A percentile compares a stretch with the other conserved stretches of the same genome.
These are phyloP conservation scores for Mycosphaerella arachidis DNA, from an alignment of 2,329 filamentous ascomycete species.

Conservation along the genomic window DNA sequence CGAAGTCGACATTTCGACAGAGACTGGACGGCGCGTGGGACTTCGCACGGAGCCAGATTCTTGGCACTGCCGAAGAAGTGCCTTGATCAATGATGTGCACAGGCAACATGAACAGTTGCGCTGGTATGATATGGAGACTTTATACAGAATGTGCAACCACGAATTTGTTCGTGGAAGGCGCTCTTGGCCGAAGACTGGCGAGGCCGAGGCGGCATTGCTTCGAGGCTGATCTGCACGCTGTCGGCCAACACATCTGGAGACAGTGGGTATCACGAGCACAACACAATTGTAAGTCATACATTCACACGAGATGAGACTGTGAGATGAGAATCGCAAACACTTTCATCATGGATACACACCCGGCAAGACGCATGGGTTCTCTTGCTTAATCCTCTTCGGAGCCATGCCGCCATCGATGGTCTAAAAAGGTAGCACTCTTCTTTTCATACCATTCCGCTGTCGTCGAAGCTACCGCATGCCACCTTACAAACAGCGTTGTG, in stretches of 20 bases:
- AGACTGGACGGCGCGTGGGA: not conserved
- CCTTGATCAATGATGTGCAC: not conserved
- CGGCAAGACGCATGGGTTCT: slow-evolving; percentile 4
- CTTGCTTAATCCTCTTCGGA: slow-evolving; percentile 3
- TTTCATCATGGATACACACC: not conserved
- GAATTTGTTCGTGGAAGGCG: not conserved
- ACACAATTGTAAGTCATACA: not conserved
- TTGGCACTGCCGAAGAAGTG: not conserved
- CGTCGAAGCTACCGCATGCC: slow-evolving; percentile 2
- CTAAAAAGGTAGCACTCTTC: slow-evolving; percentile 1
- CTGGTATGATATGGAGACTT: not conserved
- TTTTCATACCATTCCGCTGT: slow-evolving; percentile 3
- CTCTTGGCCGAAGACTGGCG: not conserved
- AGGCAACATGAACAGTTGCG: not conserved
- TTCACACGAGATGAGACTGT: not conserved
- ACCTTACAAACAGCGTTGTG: slow-evolving; percentile 1
- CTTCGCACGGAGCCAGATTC: not conserved
- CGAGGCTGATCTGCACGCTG: not conserved
- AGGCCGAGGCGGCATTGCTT: not conserved
- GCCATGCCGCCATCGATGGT: slow-evolving; percentile 5
- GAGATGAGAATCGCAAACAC: not conserved
- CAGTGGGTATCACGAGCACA: not conserved
- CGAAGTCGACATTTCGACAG: not conserved
- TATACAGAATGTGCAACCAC: not conserved
- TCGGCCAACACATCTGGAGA: not conserved